Evolutionary conservation across 169 alveolate genomes (phyloP).

Genomic region (Plasmodium knowlesi): DNA sequence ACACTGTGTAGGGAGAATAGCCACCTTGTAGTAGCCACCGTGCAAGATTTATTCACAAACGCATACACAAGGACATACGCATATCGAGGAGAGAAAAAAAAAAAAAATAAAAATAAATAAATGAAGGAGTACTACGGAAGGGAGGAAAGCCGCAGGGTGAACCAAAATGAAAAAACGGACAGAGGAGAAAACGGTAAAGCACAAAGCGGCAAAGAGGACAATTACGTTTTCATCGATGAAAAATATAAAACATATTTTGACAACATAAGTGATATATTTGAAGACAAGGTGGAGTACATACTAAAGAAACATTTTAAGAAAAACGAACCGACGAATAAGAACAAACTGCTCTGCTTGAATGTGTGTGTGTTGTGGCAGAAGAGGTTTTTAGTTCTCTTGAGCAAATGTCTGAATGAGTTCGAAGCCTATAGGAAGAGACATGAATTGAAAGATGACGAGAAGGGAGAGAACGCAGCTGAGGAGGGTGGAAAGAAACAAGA

Average conservation of each 20-base stretch:
- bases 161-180: background rate
- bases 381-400: constrained; percentile 16
- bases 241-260: constrained; percentile 62
- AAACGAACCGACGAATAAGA: constrained; percentile 65
- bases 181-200: background rate
- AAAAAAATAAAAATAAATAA: background rate
- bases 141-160: background rate
- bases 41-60: background rate
- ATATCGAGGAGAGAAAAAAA: background rate
- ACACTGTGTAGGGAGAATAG: background rate
- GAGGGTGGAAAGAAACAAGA: background rate
- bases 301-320: constrained; percentile 60
- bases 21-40: background rate
- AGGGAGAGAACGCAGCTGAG: background rate
- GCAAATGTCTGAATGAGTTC: constrained; percentile 34
- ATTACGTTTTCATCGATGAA: constrained; percentile 65
- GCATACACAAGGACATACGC: background rate
- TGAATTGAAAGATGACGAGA: background rate
- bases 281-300: constrained; percentile 55
- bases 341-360: constrained; percentile 50
- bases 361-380: constrained; percentile 48
- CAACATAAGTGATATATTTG: constrained; percentile 60
- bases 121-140: constrained; percentile 2
- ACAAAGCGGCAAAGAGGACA: constrained; percentile 19
- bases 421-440: constrained; percentile 37